These are phyloP conservation scores for Symbiotaphrina buchneri DNA, from an alignment of 495 filamentous ascomycete genomes.

Conservation along the genomic window DNA sequence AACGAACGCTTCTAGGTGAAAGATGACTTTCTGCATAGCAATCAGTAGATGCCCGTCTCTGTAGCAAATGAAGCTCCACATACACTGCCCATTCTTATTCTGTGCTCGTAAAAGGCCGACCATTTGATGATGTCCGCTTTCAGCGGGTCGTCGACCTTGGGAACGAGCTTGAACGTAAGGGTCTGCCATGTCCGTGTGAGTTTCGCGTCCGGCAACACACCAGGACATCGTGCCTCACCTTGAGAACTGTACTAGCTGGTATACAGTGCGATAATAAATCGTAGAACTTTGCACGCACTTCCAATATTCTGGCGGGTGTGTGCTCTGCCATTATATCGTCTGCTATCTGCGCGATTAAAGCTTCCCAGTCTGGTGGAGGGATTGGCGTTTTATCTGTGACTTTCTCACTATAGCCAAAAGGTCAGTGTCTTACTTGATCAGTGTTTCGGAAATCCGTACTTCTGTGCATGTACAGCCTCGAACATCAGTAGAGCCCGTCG, in stretches of 20 bases:
- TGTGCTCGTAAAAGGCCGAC: constrained; percentile 92
- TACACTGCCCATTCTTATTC: constrained; percentile 63
- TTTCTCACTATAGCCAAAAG: constrained; percentile 41
- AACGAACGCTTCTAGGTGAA: constrained; percentile 94
- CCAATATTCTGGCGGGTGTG: constrained; percentile 62
- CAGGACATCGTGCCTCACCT: constrained; percentile 21
- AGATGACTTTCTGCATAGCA: constrained; percentile 57
- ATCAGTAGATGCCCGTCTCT: neutral
- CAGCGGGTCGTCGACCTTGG: constrained; percentile 63
- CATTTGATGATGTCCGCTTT: constrained; percentile 87
- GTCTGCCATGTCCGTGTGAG: constrained; percentile 19
- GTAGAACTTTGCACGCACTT: constrained; percentile 80
- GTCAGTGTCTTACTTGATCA: neutral
- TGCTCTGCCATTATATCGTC: constrained; percentile 83
- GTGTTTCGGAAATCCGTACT: constrained; percentile 32
- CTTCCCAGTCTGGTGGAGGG: constrained; percentile 91
- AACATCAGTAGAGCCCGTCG: constrained; percentile 82
- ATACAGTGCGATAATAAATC: constrained; percentile 95
- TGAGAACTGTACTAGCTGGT: constrained; percentile 74
- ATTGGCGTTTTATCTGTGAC: constrained; percentile 72
- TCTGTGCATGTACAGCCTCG: constrained; percentile 89
- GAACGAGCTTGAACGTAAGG: constrained; percentile 77
- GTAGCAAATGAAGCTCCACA: constrained; percentile 7
- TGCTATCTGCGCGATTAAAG: constrained; percentile 64
- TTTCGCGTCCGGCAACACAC: neutral